phyloP scores from a whole-genome alignment of 345 rosid species.

The Ailanthus altissimus region DNA sequence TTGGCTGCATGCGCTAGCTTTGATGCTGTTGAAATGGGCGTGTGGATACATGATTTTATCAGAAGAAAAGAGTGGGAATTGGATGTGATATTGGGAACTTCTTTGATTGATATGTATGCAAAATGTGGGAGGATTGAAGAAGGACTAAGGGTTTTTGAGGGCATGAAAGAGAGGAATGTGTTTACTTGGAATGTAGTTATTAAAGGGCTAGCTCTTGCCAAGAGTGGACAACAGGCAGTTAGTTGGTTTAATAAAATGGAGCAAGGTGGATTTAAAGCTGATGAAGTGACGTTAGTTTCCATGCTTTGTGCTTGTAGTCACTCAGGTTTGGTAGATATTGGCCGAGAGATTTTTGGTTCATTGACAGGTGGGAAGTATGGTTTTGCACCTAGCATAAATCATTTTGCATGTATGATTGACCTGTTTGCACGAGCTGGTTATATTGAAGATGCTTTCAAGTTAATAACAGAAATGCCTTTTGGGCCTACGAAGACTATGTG shows the following conservation, averaged over 20 bases:
- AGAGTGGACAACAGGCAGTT: conserved; percentile 49
- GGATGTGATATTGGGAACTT: conserved; percentile 56
- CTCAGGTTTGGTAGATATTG: conserved; percentile 46
- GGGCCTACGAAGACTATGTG: conserved; percentile 55
- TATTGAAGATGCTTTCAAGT: conserved; percentile 42
- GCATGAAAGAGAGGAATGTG: conserved; percentile 50
- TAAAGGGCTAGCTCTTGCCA: conserved; percentile 50
- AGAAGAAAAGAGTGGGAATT: conserved; percentile 49
- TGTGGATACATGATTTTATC: conserved; percentile 55
- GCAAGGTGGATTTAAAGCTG: conserved; percentile 40
- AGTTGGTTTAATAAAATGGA: conserved; percentile 47
- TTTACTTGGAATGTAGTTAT: conserved; percentile 55
- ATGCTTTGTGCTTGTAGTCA: conserved; percentile 58
- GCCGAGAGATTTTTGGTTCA: conserved; percentile 42
- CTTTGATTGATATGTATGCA: conserved; percentile 53
- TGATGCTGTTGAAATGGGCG: conserved; percentile 54
- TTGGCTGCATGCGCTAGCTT: conserved; percentile 46
- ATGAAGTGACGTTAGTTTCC: conserved; percentile 49
- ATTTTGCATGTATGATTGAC: conserved; percentile 53
- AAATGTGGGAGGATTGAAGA: conserved; percentile 54
- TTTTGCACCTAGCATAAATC: conserved; percentile 44
- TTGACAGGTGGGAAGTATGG: conserved; percentile 46
- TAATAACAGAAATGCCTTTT: conserved; percentile 48
- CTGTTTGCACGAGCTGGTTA: conserved; percentile 44
- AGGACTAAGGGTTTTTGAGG: conserved; percentile 39